Evolutionary conservation across 495 filamentous ascomycete genomes (phyloP).

Genomic region (Penicillium steckii): DNA sequence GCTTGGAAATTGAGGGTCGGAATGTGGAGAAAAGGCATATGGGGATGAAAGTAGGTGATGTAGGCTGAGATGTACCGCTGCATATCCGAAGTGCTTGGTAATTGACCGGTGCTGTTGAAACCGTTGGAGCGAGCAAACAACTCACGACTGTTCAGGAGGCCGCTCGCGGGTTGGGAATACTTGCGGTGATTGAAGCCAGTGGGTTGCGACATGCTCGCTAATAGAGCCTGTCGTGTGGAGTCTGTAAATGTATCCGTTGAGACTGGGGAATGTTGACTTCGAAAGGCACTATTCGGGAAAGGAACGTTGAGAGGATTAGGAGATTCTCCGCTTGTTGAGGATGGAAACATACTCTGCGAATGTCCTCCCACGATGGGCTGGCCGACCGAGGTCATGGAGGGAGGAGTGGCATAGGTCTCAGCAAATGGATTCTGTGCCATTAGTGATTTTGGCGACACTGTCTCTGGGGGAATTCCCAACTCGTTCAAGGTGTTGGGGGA

Average conservation of each 20-base stretch:
- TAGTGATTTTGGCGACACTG: conserved; percentile 48
- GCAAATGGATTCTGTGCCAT: conserved; percentile 46
- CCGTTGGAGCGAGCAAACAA: conserved; percentile 44
- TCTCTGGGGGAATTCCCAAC: conserved; percentile 41
- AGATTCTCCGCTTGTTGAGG: conserved; percentile 55
- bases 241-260: conserved; percentile 88
- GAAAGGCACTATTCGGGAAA: conserved; percentile 52
- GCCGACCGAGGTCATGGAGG: conserved; percentile 62
- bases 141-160: conserved; percentile 42
- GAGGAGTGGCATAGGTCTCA: conserved; percentile 53
- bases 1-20: conserved; percentile 90
- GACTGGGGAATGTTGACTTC: conserved; percentile 62
- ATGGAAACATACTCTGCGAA: conserved; percentile 57
- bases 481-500: conserved; percentile 44
- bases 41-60: conserved; percentile 92
- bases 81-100: conserved; percentile 89
- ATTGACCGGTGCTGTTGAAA: conserved; percentile 50
- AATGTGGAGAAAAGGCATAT: conserved; percentile 89
- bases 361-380: conserved; percentile 48
- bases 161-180: conserved; percentile 70
- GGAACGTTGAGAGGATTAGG: conserved; percentile 54
- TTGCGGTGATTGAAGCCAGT: conserved; percentile 71
- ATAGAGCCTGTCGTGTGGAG: conserved; percentile 82
- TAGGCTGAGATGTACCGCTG: conserved; percentile 91
- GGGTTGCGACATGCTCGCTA: conserved; percentile 77